These are phyloP conservation scores for Hypoxylon trugodes DNA, from an alignment of 495 filamentous ascomycete species.

Conservation along the genomic window DNA sequence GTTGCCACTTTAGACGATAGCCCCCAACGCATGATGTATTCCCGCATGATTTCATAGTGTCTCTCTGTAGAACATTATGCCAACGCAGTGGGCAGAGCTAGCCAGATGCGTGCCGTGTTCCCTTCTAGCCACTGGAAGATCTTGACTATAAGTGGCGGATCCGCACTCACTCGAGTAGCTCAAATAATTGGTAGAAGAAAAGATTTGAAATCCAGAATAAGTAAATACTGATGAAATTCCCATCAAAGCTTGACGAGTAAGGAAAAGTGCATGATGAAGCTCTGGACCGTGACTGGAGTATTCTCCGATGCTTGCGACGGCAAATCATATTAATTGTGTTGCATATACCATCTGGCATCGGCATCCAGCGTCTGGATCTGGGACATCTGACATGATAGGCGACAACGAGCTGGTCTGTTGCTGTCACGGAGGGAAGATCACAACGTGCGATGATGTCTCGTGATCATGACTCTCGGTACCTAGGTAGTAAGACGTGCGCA, in stretches of 20 bases:
- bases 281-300: not conserved
- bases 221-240: not conserved
- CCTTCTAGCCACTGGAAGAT: not conserved
- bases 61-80: slow-evolving; percentile 9
- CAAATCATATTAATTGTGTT: slow-evolving; percentile 3
- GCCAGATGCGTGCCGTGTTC: not conserved
- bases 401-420: slow-evolving; percentile 2
- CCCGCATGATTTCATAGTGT: slow-evolving; percentile 40
- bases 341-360: slow-evolving; percentile 2
- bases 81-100: slow-evolving; percentile 19
- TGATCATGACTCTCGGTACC: slow-evolving; percentile 19
- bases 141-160: slow-evolving; percentile 8
- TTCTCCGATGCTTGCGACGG: slow-evolving; percentile 17
- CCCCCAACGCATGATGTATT: slow-evolving; percentile 27
- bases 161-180: slow-evolving; percentile 11
- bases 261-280: not conserved
- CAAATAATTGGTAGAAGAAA: not conserved
- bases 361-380: not conserved
- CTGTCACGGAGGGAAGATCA: slow-evolving; percentile 26
- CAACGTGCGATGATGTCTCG: slow-evolving; percentile 27
- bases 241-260: not conserved
- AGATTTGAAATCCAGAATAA: not conserved
- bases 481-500: slow-evolving; percentile 7
- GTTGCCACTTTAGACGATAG: slow-evolving; percentile 30
- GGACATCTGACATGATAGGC: slow-evolving; percentile 12